Conservation (phyloP, 345 rosid species). For the Toxicodendron radicans region DNA sequence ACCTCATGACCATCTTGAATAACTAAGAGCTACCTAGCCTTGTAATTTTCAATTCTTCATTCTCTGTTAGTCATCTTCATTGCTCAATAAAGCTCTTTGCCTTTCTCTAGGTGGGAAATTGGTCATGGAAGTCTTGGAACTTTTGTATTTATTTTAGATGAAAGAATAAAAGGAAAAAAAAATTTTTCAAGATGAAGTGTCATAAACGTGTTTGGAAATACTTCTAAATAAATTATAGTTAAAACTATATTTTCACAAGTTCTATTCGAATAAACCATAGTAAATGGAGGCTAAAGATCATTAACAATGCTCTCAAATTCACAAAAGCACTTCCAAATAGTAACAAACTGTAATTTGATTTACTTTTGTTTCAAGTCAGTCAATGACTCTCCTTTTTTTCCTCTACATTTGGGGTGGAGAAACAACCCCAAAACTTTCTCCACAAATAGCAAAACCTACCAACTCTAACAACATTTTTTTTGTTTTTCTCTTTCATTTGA, state of each 20-base stretch:
- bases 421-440: constrained; percentile 23
- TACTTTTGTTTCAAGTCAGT: not conserved
- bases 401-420: constrained; percentile 34
- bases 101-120: not conserved
- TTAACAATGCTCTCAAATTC: too few relatives aligned
- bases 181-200: not conserved
- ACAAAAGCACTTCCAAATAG: too few relatives aligned
- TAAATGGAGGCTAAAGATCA: too few relatives aligned
- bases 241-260: too few relatives aligned
- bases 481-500: constrained; percentile 9
- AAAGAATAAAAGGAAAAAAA: not conserved
- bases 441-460: constrained; percentile 41
- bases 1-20: constrained; percentile 72
- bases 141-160: not conserved
- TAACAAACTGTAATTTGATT: constrained; percentile 13
- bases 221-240: too few relatives aligned
- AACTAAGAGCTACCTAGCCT: not conserved
- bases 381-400: constrained; percentile 25
- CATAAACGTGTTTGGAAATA: not conserved
- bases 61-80: constrained; percentile 1
- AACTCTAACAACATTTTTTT: constrained; percentile 11
- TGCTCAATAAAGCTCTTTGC: not conserved
- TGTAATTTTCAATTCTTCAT: not conserved
- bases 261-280: too few relatives aligned
- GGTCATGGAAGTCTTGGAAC: not conserved